Base-by-base conservation (phyloP, 1,284 basidiomycete genomes). In the Ustilago bromivora region DNA sequence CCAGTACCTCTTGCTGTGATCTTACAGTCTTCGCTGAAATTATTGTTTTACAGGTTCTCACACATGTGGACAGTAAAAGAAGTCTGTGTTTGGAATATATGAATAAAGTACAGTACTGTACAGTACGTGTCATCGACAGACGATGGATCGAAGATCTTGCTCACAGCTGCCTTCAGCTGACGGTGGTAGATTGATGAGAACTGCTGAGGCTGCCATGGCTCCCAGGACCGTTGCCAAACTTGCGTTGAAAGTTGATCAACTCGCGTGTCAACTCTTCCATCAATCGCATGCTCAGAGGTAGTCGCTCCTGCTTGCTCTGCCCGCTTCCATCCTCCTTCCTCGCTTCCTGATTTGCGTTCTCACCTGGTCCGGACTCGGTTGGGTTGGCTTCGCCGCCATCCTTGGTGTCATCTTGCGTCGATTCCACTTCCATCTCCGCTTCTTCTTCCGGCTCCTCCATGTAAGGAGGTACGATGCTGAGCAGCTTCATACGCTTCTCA, bases 371-470 rank as follows among this genome's bases (percentile, higher is more conserved):
- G 1, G 59, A 38, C 4, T 49, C 52, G 28, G 15, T 17, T 12
- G 35, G 34, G 13, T 32, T 23, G n/a, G 8, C 61, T 32, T 36
- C 40, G 5, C 36, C 35, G 5, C 46, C 47, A 0, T 63, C 15
- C 32, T 65, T 61, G 55, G 23, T 55, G 15, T 61, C 58, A 17
- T 65, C 46, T 6, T 61, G 71, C 49, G 43, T 62, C 66, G 90
- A 90, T 78, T 94, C 88, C 72, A 93, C 89, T 47, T 88, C 89
- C 54, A 93, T 90, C 85, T 93, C 93, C 38, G 89, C 88, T 57
- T 92, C 92, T 78, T 90, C 91, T 1, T 90, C 66, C 66, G 59
- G 41, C 54, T 71, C 63, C n/a, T 73, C 71, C 43, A 55, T 38
- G 47, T 76, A 68, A 2, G 67, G 57, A 9, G 73, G 61, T 31